phyloP scores from a whole-genome alignment of 2,329 filamentous ascomycete species.

The Tolypocladium amazonense region DNA sequence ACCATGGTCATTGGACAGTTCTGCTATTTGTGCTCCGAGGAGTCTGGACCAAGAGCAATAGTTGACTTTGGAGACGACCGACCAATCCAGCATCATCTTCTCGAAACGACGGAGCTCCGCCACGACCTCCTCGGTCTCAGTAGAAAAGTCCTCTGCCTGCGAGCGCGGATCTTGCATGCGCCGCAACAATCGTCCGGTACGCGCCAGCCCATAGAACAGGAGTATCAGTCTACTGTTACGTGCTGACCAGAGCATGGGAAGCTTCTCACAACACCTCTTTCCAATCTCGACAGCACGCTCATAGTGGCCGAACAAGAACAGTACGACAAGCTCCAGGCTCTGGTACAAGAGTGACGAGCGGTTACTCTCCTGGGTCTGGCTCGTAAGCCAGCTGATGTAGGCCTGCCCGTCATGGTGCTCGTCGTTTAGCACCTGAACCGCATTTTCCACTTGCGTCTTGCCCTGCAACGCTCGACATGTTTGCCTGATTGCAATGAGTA shows the following conservation, averaged over 20 bases:
- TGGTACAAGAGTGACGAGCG: constrained; percentile 60
- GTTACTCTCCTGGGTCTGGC: constrained; percentile 45
- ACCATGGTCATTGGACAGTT: constrained; percentile 47
- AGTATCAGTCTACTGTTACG: constrained; percentile 46
- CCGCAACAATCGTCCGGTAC: constrained; percentile 40
- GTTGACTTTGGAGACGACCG: constrained; percentile 55
- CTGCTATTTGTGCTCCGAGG: constrained; percentile 57
- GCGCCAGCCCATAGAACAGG: constrained; percentile 49
- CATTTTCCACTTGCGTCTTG: constrained; percentile 47
- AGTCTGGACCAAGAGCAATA: constrained; percentile 60
- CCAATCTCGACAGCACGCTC: constrained; percentile 48
- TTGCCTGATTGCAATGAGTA: constrained; percentile 57
- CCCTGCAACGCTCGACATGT: constrained; percentile 61
- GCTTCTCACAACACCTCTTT: constrained; percentile 32
- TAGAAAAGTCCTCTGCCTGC: constrained; percentile 28
- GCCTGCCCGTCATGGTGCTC: constrained; percentile 47
- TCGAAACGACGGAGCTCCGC: constrained; percentile 43
- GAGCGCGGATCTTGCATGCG: constrained; percentile 36
- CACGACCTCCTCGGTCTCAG: constrained; percentile 37
- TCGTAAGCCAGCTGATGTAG: constrained; percentile 50
- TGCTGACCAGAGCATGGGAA: constrained; percentile 45
- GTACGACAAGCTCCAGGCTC: constrained; percentile 49
- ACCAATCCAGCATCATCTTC: constrained; percentile 53
- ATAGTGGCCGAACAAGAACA: constrained; percentile 55
- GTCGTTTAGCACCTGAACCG: constrained; percentile 53